Evolutionary conservation across 2,329 filamentous ascomycete genomes (phyloP).

Genomic region (Talaromyces atroroseus): DNA sequence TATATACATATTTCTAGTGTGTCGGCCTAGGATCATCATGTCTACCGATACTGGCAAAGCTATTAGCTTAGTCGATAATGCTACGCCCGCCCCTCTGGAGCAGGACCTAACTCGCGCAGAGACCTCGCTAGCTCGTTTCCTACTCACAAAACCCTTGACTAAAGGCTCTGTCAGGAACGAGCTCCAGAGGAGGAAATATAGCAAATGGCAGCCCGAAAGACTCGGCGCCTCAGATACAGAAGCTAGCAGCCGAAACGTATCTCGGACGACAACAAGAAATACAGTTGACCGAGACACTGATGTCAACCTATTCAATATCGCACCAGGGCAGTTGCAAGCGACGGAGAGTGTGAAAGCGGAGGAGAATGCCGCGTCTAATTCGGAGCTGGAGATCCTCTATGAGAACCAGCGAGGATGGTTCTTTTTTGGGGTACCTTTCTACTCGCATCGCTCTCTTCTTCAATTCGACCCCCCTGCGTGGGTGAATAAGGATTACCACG

Average conservation of each 20-base stretch:
- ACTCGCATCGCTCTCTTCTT: slow-evolving; percentile 77
- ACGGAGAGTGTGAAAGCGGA: slow-evolving; percentile 6
- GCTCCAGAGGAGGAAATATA: slow-evolving; percentile 40
- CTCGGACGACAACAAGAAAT: not conserved
- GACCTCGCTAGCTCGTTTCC: slow-evolving; percentile 19
- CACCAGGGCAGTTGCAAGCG: slow-evolving; percentile 2
- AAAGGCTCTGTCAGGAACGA: slow-evolving; percentile 34
- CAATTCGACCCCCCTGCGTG: slow-evolving; percentile 81
- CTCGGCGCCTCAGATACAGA: slow-evolving; percentile 37
- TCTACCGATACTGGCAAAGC: slow-evolving; percentile 18
- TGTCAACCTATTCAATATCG: slow-evolving; percentile 9
- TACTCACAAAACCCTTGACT: slow-evolving; percentile 27
- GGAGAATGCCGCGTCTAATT: slow-evolving; percentile 23
- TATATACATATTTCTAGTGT: not conserved
- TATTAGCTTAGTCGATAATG: slow-evolving; percentile 39
- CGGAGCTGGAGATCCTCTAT: slow-evolving; percentile 78
- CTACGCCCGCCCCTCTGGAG: slow-evolving; percentile 23
- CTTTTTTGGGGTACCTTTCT: slow-evolving; percentile 82
- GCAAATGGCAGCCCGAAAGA: slow-evolving; percentile 51
- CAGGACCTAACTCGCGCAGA: slow-evolving; percentile 20
- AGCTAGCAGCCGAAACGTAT: slow-evolving; percentile 17
- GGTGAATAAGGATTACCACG: slow-evolving; percentile 62
- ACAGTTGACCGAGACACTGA: not conserved
- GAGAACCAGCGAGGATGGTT: slow-evolving; percentile 93
- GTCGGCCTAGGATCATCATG: slow-evolving; percentile 1